Conservation (phyloP, 257 asterid genomes). For the Jaltomata sinuosa region DNA sequence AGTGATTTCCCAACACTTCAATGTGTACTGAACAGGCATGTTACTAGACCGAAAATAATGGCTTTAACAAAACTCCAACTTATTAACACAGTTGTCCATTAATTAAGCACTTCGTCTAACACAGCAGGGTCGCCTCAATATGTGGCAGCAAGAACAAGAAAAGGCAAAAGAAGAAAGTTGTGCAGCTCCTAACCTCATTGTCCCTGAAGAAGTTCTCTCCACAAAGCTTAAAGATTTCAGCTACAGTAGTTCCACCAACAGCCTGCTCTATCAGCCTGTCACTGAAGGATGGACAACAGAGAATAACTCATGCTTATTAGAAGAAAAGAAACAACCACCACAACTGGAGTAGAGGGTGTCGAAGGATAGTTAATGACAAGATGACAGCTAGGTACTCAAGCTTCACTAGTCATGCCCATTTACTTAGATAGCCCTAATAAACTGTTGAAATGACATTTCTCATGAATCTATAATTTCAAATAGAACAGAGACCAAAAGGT, state of each 20-base stretch:
- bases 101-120: neutral
- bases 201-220: slow-evolving; percentile 80
- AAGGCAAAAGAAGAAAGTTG: neutral
- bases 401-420: neutral
- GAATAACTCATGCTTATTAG: neutral
- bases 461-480: neutral
- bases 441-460: neutral
- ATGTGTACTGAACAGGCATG: neutral
- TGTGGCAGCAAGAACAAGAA: neutral
- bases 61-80: neutral
- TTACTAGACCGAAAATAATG: neutral
- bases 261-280: slow-evolving; percentile 64
- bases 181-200: slow-evolving; percentile 46
- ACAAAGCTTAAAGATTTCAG: slow-evolving; percentile 57
- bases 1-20: neutral
- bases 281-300: slow-evolving; percentile 33
- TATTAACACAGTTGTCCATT: neutral
- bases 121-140: neutral
- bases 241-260: slow-evolving; percentile 56
- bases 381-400: neutral
- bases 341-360: neutral
- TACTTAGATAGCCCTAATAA: neutral
- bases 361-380: neutral
- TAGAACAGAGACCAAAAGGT: neutral
- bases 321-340: neutral